phyloP scores from a whole-genome alignment of 148 eudicot genomes.

The Beta vulgaris region DNA sequence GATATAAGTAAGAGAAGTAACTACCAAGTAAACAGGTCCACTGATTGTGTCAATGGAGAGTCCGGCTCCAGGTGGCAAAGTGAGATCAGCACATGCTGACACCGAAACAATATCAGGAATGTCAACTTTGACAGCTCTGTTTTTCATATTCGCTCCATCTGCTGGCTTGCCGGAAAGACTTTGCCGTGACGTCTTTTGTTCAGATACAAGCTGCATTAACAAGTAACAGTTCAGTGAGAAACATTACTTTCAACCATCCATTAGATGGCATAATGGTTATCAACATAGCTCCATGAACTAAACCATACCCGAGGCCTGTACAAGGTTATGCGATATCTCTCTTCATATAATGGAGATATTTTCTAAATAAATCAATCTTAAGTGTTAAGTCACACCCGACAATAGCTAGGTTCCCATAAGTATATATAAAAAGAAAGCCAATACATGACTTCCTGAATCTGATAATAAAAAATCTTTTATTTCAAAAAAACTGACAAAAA shows the following conservation, averaged over 20 bases:
- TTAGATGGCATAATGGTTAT: background rate
- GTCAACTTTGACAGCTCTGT: constrained; percentile 51
- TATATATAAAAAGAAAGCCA: too few relatives aligned
- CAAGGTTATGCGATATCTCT: background rate
- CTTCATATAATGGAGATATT: background rate
- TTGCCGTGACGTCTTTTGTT: constrained; percentile 41
- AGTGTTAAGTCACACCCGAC: background rate
- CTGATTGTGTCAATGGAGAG: constrained; percentile 70
- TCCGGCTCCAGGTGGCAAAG: constrained; percentile 91
- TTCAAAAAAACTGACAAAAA: too few relatives aligned
- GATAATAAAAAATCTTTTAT: too few relatives aligned
- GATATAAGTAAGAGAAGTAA: background rate
- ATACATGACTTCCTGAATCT: too few relatives aligned
- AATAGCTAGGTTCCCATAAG: background rate
- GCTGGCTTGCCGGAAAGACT: constrained; percentile 60
- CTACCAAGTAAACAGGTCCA: constrained; percentile 82
- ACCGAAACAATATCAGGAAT: constrained; percentile 72
- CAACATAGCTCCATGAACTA: background rate
- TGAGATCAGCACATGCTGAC: constrained; percentile 85
- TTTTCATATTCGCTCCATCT: constrained; percentile 37
- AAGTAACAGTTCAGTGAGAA: constrained; percentile 14
- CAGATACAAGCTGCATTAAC: constrained; percentile 56
- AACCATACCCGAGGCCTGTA: constrained; percentile 3
- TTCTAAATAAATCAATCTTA: background rate
- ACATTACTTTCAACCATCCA: background rate